These are phyloP conservation scores for Raphanus sativus DNA, from an alignment of 345 rosid genomes.

Conservation along the genomic window DNA sequence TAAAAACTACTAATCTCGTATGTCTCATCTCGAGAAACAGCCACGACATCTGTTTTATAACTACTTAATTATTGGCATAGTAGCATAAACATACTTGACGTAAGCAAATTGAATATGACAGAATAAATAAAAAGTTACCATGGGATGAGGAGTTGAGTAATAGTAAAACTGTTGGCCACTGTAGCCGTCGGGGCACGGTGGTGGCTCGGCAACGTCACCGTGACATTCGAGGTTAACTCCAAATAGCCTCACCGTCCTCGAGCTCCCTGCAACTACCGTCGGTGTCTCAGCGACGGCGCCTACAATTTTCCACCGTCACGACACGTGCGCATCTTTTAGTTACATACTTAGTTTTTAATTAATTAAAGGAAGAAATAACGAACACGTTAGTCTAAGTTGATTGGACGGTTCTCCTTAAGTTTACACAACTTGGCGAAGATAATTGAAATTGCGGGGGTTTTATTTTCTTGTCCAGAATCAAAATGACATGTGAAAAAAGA, in stretches of 20 bases:
- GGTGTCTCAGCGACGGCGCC: conserved; percentile 34
- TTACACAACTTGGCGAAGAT: conserved; percentile 22
- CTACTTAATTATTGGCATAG: neutral
- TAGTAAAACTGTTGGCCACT: conserved; percentile 31
- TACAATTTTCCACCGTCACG: conserved; percentile 30
- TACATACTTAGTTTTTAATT: neutral
- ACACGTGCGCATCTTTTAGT: conserved; percentile 36
- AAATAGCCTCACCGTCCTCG: conserved; percentile 73
- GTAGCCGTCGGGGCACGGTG: conserved; percentile 22
- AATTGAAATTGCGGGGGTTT: conserved; percentile 23
- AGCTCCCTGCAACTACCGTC: conserved; percentile 46
- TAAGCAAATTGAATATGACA: conserved; percentile 16
- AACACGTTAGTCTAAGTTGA: conserved; percentile 36
- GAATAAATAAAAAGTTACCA: conserved; percentile 20
- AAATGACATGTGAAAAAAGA: conserved; percentile 1
- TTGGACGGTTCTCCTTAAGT: conserved; percentile 35
- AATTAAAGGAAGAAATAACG: conserved; percentile 16
- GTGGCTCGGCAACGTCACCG: conserved; percentile 34
- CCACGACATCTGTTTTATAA: conserved; percentile 25
- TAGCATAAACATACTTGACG: neutral
- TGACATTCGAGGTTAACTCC: conserved; percentile 88
- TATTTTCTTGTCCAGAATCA: conserved; percentile 3
- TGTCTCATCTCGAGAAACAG: conserved; percentile 43
- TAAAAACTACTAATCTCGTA: conserved; percentile 8
- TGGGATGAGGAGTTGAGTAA: conserved; percentile 35